Evolutionary conservation across 371 early-diverging fungal genomes (phyloP), one percentile per base, ranked within the genome.

Genomic region (Haplosporangium sp.): DNA sequence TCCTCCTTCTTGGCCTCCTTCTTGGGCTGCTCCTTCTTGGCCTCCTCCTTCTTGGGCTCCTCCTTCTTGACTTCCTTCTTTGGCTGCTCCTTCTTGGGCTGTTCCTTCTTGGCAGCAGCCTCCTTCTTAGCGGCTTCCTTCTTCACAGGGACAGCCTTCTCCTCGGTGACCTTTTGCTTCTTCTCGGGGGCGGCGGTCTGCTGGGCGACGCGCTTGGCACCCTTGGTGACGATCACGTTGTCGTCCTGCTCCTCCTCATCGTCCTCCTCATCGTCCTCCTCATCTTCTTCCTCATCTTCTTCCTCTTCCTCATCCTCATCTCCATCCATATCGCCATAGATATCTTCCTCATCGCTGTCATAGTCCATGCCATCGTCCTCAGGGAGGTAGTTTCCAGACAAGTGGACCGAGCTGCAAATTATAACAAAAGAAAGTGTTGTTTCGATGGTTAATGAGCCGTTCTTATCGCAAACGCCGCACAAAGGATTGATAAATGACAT

Each of bases 381-480:
- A 61, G 77, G 83, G 41, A 93, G 67, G 81, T 92, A 90, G 87
- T 94, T 92, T 58, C 95, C 95, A 55, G 90, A 88, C 64, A 95
- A 73, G 74, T 94, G 88, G 40, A 95, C 70, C 40, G 84, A 55
- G 80, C 77, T 76, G 47, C 42, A 29, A 59, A 77, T 8, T 14
- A 36, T 21, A 6, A 12, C n/a, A 69, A 23, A 18, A 18, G 20
- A 60, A 14, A 36, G 5, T 10, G 13, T 59, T 11, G 23, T 29
- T 13, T 14, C 36, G 2, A 13, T 45, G 7, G 29, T 12, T 12
- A 12, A 5, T 50, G 29, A 47, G 1, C 56, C 11, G 5, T 55
- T 55, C 38, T 20, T 38, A 20, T 42, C 20, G 29, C 4, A 29
- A 5, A 45, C 45, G 5, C 2, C 5, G 45, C 13, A 5, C 16